Percentiles rank a stretch among this genome's conserved stretches.
phyloP scores from a whole-genome alignment of 345 rosid genomes.

The Geranium rotundifolium region DNA sequence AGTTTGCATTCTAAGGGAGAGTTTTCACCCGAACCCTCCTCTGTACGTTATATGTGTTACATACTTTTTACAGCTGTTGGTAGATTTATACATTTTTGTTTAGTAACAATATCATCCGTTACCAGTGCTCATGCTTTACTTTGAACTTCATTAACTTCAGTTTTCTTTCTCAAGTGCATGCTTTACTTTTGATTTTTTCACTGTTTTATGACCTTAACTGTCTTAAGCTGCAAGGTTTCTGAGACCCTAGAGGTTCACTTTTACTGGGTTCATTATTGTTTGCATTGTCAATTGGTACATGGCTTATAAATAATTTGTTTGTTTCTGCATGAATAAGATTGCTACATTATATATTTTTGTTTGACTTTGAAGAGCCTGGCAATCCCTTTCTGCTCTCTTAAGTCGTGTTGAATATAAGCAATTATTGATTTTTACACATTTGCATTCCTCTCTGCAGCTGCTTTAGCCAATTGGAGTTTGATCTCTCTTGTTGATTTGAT shows the following conservation, averaged over 20 bases:
- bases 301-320: too few species aligned
- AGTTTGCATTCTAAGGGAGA: too few species aligned
- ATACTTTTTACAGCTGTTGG: too few species aligned
- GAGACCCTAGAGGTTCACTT: neutral
- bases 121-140: too few species aligned
- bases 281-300: neutral
- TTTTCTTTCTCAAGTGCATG: neutral
- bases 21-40: too few species aligned
- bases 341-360: neutral
- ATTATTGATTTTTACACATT: neutral
- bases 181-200: neutral
- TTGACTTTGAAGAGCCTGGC: neutral
- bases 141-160: too few species aligned
- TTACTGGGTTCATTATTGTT: neutral
- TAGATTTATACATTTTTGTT: too few species aligned
- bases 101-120: too few species aligned
- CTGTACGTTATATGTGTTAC: too few species aligned
- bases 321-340: neutral
- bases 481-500: slow-evolving; percentile 34
- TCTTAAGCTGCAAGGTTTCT: too few species aligned
- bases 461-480: slow-evolving; percentile 34
- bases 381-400: neutral
- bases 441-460: slow-evolving; percentile 22
- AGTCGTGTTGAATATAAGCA: neutral
- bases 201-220: neutral